A percentile compares a stretch with the other conserved stretches of the same genome.
Conservation (phyloP, 225 moss, liverwort and hornwort species). For the Straminergon stramineum region DNA sequence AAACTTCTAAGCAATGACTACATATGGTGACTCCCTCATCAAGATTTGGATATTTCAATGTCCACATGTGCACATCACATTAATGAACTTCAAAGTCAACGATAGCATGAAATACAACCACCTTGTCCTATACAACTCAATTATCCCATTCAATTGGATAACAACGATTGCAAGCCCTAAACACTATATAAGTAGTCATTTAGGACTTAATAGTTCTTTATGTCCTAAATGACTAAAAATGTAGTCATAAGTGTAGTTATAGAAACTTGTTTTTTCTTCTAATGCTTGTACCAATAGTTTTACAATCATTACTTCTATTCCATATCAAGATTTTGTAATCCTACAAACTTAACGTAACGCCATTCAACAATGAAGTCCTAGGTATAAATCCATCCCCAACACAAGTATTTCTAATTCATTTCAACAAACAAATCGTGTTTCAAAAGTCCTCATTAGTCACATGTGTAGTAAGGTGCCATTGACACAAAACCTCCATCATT, state of each 20-base stretch:
- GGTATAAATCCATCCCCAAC: fast-evolving
- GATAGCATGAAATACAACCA: fast-evolving
- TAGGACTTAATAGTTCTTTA: fast-evolving
- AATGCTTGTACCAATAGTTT: background rate
- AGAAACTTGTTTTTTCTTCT: background rate
- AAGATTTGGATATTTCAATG: fast-evolving
- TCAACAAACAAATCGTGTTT: background rate
- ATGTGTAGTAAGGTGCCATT: background rate
- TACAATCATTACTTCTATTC: background rate
- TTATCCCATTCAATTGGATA: background rate
- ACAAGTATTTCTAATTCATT: background rate
- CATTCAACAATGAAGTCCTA: background rate
- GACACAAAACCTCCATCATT: background rate
- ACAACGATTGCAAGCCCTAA: fast-evolving
- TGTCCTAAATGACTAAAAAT: background rate
- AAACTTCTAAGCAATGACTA: fast-evolving
- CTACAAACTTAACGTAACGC: no score
- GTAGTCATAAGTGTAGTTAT: fast-evolving
- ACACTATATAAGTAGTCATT: background rate
- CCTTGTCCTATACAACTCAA: background rate
- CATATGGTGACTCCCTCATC: fast-evolving
- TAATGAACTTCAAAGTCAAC: background rate
- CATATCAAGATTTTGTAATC: fast-evolving
- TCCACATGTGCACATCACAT: background rate
- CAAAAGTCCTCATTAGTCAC: background rate